Conservation (phyloP, 2,329 filamentous ascomycete species). For the Zalaria sp. region DNA sequence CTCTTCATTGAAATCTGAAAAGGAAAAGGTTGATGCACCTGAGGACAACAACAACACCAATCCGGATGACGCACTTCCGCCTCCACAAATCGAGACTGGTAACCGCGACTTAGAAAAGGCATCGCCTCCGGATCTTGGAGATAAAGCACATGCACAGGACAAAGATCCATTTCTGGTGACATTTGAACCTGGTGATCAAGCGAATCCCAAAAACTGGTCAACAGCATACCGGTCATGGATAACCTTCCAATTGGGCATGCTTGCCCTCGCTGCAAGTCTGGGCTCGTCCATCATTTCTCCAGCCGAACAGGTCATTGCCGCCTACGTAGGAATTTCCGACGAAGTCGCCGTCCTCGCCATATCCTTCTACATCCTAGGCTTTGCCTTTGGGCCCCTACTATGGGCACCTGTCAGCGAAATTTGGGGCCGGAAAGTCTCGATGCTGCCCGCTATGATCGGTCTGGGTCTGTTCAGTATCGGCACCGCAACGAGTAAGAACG, state of each 20-base stretch:
- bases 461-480: constrained; percentile 33
- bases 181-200: constrained; percentile 64
- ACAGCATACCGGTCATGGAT: constrained; percentile 30
- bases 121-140: not conserved
- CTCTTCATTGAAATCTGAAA: too few relatives aligned
- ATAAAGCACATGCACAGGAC: not conserved
- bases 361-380: constrained; percentile 29
- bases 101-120: too few relatives aligned
- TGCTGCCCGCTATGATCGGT: constrained; percentile 28
- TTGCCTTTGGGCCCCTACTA: constrained; percentile 6
- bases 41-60: too few relatives aligned
- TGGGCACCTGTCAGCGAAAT: constrained; percentile 32
- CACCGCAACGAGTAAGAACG: constrained; percentile 24
- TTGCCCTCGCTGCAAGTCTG: constrained; percentile 35
- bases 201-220: constrained; percentile 35
- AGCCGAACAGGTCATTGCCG: constrained; percentile 27
- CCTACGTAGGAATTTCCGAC: constrained; percentile 26
- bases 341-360: constrained; percentile 32
- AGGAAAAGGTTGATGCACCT: too few relatives aligned
- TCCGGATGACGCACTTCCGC: too few relatives aligned
- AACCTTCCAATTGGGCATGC: constrained; percentile 34
- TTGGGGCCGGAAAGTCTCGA: constrained; percentile 29
- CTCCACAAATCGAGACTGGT: too few relatives aligned
- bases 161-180: constrained; percentile 12
- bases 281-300: constrained; percentile 38